Evolutionary conservation across 2,329 filamentous ascomycete genomes (phyloP).

Genomic region (Didymella segeticola): DNA sequence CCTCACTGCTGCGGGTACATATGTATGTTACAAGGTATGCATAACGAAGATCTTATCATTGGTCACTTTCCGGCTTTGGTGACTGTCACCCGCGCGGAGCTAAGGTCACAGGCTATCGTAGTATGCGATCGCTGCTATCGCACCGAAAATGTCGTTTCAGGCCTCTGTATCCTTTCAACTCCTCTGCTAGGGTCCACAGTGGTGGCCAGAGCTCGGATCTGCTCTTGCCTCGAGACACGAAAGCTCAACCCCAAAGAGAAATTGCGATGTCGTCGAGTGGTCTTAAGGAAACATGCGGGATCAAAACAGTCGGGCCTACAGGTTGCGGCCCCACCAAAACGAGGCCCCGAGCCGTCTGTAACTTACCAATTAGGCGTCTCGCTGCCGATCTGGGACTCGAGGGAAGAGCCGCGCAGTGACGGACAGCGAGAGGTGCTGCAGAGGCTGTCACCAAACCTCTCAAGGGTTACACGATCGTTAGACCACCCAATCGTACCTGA

Average conservation of each 20-base stretch:
- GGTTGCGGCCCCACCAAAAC: constrained; percentile 6
- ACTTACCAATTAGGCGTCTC: not conserved
- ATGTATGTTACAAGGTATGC: not conserved
- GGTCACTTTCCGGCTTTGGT: not conserved
- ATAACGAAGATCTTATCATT: not conserved
- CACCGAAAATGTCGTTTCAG: not conserved
- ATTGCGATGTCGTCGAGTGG: not conserved
- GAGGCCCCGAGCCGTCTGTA: constrained; percentile 13
- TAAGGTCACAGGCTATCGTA: not conserved
- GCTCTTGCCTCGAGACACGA: not conserved
- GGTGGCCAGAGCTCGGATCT: not conserved
- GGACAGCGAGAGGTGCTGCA: not conserved
- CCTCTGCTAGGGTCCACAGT: not conserved
- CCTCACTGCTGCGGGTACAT: not conserved
- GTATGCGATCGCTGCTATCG: not conserved
- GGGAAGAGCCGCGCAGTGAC: not conserved
- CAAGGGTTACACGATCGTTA: not conserved
- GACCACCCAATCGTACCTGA: not conserved
- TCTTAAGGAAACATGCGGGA: not conserved
- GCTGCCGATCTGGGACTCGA: constrained; percentile 5
- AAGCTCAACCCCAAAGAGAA: not conserved
- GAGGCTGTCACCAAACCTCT: not conserved
- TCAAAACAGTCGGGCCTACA: not conserved
- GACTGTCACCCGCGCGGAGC: not conserved
- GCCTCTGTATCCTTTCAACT: not conserved